Percentiles rank a stretch among this genome's conserved stretches.
These are phyloP conservation scores for Populus hybrid DNA, from an alignment of 441 rosid genomes.

Conservation along the genomic window DNA sequence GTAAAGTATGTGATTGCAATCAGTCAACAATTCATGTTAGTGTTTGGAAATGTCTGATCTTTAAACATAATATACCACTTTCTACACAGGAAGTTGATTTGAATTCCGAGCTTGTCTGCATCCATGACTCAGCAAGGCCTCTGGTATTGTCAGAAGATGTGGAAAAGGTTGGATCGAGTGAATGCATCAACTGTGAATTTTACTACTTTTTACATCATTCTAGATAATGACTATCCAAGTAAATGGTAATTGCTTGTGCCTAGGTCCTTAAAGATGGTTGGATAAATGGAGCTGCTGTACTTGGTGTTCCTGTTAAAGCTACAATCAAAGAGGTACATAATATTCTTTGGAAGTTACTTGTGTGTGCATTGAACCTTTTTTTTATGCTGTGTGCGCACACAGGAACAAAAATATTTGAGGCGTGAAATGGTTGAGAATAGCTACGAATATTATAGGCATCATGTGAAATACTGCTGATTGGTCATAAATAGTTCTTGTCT, in stretches of 20 bases:
- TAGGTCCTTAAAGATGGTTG: conserved; percentile 81
- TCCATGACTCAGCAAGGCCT: conserved; percentile 96
- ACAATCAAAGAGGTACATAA: conserved; percentile 88
- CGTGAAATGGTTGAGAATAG: conserved; percentile 1
- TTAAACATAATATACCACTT: conserved; percentile 11
- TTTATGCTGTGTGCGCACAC: neutral
- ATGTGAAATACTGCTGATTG: neutral
- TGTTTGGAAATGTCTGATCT: neutral
- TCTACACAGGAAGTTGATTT: conserved; percentile 54
- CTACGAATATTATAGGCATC: neutral
- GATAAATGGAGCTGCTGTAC: conserved; percentile 84
- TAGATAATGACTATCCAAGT: conserved; percentile 6
- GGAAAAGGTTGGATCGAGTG: conserved; percentile 50
- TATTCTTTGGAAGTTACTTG: conserved; percentile 5
- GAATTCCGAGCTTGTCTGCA: conserved; percentile 81
- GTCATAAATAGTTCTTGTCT: too few relatives aligned
- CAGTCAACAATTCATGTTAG: neutral
- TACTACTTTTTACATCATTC: neutral
- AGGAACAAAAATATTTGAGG: neutral
- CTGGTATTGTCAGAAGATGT: conserved; percentile 60
- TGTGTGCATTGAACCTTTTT: neutral
- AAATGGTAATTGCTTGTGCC: conserved; percentile 15
- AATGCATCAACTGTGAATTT: neutral
- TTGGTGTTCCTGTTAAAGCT: conserved; percentile 94
- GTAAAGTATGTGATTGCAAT: neutral